Base-by-base conservation (phyloP, 495 filamentous ascomycete species). In the Rhypophila decipiens region DNA sequence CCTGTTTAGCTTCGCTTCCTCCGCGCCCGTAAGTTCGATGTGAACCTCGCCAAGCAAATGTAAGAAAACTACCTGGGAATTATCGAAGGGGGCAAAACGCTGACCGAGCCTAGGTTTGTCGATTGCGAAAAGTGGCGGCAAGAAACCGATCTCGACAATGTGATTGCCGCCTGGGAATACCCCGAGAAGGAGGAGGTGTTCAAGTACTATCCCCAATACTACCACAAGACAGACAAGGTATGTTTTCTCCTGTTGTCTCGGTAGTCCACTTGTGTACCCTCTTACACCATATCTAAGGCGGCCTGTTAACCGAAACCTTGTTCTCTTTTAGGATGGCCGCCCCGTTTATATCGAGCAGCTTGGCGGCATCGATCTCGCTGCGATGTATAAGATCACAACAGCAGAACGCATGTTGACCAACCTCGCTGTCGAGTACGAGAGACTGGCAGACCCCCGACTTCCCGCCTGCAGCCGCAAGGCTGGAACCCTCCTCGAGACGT, bases 141-240 rank as follows among this genome's bases (percentile, higher is more conserved):
- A 67, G 80, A 90, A 15, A 66, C 58, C 60, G 80, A 83, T 42
- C 88, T 95, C n/a, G 89, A 96, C 66, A 76, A 94, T 34, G 78
- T 91, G 15, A 77, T 87, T 44, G 75, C 75, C 38, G 84, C 71
- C 43, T 98, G 95, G 73, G 82, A 90, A 33, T 96, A 96, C 67
- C 75, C 70, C 21, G 94, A 96, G 78, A 95, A 95, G 77, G 68
- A 77, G 40, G 59, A 89, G 60, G 78, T 98, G 38, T 93, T 90
- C 72, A 70, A 91, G 64, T 96, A 85, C 75, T 98, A 98, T 66
- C 89, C 90, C 3, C 93, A 98, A 73, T 98, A 93, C 75, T 98
- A 98, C 67, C 93, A 98, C 78, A 96, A 95, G 74, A 98, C 88
- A 5, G 93, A 98, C 71, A 95, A 94, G 77, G 90, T 93, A 69